Evolutionary conservation across 1,284 basidiomycete genomes (phyloP).

Genomic region (Cutaneotrichosporon sp.): DNA sequence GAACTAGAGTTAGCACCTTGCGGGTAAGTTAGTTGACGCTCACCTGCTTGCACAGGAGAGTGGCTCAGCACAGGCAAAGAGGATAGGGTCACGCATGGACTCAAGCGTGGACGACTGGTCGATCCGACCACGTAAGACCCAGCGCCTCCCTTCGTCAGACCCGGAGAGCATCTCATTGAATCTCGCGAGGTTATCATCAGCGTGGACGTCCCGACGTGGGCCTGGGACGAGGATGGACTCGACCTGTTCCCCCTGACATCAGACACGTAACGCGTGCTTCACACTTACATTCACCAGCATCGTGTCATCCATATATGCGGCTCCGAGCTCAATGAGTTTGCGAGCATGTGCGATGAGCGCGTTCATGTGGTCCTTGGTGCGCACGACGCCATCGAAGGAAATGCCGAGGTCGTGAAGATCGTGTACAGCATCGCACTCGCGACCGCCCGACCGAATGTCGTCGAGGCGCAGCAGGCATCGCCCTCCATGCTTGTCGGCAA

Average conservation of each 20-base stretch:
- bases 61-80: not conserved
- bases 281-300: not conserved
- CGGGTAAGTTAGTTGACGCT: too few relatives aligned
- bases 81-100: not conserved
- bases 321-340: not conserved
- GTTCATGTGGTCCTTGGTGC: not conserved
- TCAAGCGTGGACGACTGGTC: not conserved
- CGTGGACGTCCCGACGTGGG: not conserved
- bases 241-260: not conserved
- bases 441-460: not conserved
- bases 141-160: not conserved
- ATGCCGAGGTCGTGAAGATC: not conserved
- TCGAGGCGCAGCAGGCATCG: conserved; percentile 1
- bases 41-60: not conserved
- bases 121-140: not conserved
- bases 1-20: conserved; percentile 1
- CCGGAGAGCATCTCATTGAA: not conserved
- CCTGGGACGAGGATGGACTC: not conserved
- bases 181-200: not conserved
- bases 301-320: conserved; percentile 2
- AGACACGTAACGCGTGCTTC: not conserved
- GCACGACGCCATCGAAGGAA: not conserved
- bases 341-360: not conserved
- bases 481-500: conserved; percentile 4
- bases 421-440: not conserved